phyloP scores from a whole-genome alignment of 2,329 filamentous ascomycete genomes.

The Fusarium anthophilum region DNA sequence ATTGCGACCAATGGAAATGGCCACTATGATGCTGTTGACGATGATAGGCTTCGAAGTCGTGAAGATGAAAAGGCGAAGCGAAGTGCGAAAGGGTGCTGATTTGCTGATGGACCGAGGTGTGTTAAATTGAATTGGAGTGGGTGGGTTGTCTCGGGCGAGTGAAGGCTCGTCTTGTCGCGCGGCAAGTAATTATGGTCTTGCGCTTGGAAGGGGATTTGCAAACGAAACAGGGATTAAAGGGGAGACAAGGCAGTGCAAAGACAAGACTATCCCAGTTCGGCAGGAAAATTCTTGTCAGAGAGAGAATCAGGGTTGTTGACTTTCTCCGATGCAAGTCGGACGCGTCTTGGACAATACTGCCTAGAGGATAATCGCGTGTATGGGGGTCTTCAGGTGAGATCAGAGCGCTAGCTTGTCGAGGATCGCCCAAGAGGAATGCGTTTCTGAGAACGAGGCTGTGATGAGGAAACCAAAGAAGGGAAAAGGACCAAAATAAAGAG shows the following conservation, averaged over 20 bases:
- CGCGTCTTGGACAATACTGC: slow-evolving; percentile 3
- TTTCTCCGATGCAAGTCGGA: not conserved
- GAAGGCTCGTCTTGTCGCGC: slow-evolving; percentile 40
- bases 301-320: not conserved
- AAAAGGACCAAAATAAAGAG: not conserved
- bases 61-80: slow-evolving; percentile 49
- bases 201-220: slow-evolving; percentile 14
- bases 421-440: not conserved
- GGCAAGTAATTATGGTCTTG: slow-evolving; percentile 34
- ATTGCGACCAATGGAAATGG: slow-evolving; percentile 58
- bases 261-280: slow-evolving; percentile 6
- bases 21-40: slow-evolving; percentile 54
- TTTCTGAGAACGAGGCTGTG: not conserved
- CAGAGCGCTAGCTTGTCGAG: slow-evolving; percentile 2
- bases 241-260: not conserved
- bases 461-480: not conserved
- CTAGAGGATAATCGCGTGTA: not conserved
- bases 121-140: slow-evolving; percentile 39
- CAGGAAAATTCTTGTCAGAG: slow-evolving; percentile 5
- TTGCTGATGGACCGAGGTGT: slow-evolving; percentile 53
- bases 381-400: not conserved
- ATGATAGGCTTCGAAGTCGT: slow-evolving; percentile 63
- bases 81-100: slow-evolving; percentile 59
- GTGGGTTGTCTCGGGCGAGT: slow-evolving; percentile 44
- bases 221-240: not conserved